Percentiles rank a stretch among this genome's conserved stretches.
phyloP scores from a whole-genome alignment of 768 basidiomycete species.

The Mycena haematopus region DNA sequence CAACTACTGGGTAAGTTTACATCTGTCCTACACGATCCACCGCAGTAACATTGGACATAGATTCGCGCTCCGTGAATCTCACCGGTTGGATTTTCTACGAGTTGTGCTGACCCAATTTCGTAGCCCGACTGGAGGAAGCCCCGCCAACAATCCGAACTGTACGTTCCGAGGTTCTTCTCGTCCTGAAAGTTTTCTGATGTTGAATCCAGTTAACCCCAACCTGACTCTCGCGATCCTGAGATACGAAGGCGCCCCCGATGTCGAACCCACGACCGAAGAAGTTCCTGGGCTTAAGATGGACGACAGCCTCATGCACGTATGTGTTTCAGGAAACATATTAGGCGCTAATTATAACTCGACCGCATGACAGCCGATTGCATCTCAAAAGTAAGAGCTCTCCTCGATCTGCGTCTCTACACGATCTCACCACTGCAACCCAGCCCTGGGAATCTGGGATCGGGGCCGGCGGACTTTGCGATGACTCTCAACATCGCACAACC shows the following conservation, averaged over 20 bases:
- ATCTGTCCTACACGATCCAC: neutral
- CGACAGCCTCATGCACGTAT: slow-evolving; percentile 39
- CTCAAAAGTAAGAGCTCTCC: slow-evolving; percentile 1
- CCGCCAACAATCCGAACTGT: slow-evolving; percentile 37
- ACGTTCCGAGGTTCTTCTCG: neutral
- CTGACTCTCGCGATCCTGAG: slow-evolving; percentile 47
- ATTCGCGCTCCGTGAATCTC: neutral
- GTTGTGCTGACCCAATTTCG: neutral
- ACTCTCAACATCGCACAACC: slow-evolving; percentile 24
- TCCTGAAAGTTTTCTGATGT: no score
- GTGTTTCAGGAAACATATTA: slow-evolving; percentile 8
- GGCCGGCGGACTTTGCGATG: slow-evolving; percentile 19
- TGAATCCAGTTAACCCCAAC: slow-evolving; percentile 34
- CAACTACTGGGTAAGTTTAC: slow-evolving; percentile 47
- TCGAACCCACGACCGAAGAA: slow-evolving; percentile 40
- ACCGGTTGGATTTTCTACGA: neutral
- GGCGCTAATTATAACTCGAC: neutral
- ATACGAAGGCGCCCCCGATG: slow-evolving; percentile 42
- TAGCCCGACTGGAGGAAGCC: slow-evolving; percentile 32
- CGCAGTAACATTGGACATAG: neutral
- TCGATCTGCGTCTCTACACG: no score
- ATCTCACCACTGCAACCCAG: neutral
- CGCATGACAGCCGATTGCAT: slow-evolving; percentile 11
- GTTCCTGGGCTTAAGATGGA: slow-evolving; percentile 33
- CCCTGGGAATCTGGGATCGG: slow-evolving; percentile 23